phyloP scores from a whole-genome alignment of 306 rosid genomes.

The Cucumis cinereus region DNA sequence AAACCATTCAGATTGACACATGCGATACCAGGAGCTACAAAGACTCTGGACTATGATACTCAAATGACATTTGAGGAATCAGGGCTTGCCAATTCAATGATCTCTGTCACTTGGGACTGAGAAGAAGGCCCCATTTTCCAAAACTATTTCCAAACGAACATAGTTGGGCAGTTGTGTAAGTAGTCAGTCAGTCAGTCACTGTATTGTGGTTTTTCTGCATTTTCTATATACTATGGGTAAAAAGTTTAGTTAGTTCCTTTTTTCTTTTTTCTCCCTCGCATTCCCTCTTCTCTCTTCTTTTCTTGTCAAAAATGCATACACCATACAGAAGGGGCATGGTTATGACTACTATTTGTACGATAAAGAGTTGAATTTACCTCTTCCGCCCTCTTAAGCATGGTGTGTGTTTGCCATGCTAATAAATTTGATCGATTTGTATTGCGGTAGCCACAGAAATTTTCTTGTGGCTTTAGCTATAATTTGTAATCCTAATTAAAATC shows the following conservation, averaged over 20 bases:
- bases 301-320: background rate
- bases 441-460: background rate
- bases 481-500: background rate
- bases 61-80: slow-evolving; percentile 57
- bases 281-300: background rate
- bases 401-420: background rate
- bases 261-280: background rate
- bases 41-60: slow-evolving; percentile 45
- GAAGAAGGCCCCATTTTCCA: background rate
- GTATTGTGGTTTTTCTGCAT: background rate
- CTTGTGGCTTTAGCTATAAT: background rate
- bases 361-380: background rate
- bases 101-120: slow-evolving; percentile 88
- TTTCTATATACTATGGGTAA: background rate
- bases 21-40: slow-evolving; percentile 81
- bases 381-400: background rate
- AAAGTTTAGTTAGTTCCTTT: background rate
- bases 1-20: slow-evolving; percentile 58
- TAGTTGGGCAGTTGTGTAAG: background rate
- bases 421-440: background rate
- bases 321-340: background rate
- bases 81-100: slow-evolving; percentile 90
- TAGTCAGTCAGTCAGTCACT: background rate
- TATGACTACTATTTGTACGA: background rate
- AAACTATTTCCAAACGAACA: background rate